Evolutionary conservation across 202 grass and related monocot genomes (phyloP).

Genomic region (Carex arenaria): DNA sequence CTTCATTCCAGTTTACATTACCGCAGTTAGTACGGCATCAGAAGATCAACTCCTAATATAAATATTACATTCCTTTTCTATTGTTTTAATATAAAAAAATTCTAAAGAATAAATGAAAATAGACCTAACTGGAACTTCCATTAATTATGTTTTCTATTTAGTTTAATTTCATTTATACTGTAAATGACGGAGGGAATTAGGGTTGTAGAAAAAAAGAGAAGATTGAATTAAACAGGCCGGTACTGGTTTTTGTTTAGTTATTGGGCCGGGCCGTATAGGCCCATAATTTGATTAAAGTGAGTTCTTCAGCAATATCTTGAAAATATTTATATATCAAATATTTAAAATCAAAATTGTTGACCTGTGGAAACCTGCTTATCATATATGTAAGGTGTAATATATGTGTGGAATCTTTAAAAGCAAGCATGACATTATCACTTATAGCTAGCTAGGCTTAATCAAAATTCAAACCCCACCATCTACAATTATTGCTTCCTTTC

Average conservation of each 20-base stretch:
- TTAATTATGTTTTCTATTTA: not conserved
- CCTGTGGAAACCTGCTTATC: not conserved
- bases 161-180: not conserved
- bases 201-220: not conserved
- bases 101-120: not conserved
- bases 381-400: not conserved
- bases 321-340: not conserved
- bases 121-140: not conserved
- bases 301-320: not conserved
- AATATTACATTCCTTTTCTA: not conserved
- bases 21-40: not conserved
- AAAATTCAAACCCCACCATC: slow-evolving; percentile 17
- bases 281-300: not conserved
- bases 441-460: not conserved
- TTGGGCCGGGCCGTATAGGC: not conserved
- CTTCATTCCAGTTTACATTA: not conserved
- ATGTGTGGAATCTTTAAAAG: slow-evolving; percentile 18
- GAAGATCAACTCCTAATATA: not conserved
- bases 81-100: not conserved
- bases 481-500: slow-evolving; percentile 5
- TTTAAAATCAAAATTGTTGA: not conserved
- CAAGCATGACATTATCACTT: slow-evolving; percentile 14
- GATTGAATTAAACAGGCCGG: not conserved
- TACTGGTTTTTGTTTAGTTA: not conserved
- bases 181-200: not conserved